Evolutionary conservation across 352 stramenopile genomes (phyloP).

Genomic region (Globisporangium cystogenes): DNA sequence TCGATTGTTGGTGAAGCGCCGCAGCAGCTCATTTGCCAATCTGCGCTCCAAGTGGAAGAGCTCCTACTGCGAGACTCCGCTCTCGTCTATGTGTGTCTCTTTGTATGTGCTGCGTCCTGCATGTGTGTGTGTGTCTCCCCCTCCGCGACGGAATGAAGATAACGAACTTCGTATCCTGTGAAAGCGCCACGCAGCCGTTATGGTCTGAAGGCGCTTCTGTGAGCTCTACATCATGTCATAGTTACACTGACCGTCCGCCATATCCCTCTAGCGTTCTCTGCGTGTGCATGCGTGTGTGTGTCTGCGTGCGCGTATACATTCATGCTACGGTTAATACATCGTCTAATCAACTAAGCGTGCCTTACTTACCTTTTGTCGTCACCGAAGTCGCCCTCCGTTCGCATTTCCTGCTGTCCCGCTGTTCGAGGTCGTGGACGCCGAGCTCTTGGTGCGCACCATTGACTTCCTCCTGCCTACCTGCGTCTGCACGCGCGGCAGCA

Average conservation of each 20-base stretch:
- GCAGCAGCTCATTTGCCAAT: too few species aligned
- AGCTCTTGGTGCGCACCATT: slow-evolving; percentile 33
- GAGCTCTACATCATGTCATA: slow-evolving; percentile 47
- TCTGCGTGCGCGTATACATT: background rate
- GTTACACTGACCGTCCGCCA: slow-evolving; percentile 48
- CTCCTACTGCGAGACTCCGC: too few species aligned
- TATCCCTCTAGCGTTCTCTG: background rate
- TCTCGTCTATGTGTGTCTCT: background rate
- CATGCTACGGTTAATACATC: too few species aligned
- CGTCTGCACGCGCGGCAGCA: slow-evolving; percentile 36
- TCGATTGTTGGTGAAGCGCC: too few species aligned
- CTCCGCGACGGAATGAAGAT: slow-evolving; percentile 15
- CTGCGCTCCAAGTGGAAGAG: too few species aligned
- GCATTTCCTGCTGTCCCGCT: background rate
- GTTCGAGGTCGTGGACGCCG: slow-evolving; percentile 15
- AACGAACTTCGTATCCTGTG: slow-evolving; percentile 11
- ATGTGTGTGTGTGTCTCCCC: background rate
- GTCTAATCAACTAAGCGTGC: too few species aligned
- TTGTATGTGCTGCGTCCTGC: background rate
- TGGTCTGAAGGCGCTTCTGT: slow-evolving; percentile 21
- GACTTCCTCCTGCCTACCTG: slow-evolving; percentile 18
- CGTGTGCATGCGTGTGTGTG: background rate
- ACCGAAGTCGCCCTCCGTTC: background rate
- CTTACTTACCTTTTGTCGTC: too few species aligned
- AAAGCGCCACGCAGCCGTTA: slow-evolving; percentile 16